Base-by-base conservation (phyloP, 176 grass and related monocot genomes). In the Bonia amplexicaulis region DNA sequence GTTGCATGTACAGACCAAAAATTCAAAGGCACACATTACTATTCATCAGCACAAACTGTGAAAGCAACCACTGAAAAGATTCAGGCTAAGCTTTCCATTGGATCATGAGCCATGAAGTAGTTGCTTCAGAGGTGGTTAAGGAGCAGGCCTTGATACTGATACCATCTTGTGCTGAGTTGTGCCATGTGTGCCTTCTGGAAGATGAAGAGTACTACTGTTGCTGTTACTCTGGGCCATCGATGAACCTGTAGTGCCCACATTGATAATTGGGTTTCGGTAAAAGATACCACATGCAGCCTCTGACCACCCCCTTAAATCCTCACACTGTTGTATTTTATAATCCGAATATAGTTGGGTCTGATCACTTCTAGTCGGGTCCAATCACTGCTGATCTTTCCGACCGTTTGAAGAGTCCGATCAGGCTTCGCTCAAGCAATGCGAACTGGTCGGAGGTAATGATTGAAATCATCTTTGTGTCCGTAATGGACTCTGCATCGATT, bases 251-350 rank as follows among this genome's bases (percentile, higher is more conserved):
- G 47, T 58, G 59, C 10, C 7, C 59, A 85, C 87, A 89, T 52
- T 80, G 49, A 80, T 59, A 47, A 33, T 22, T n/a, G 3, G 66
- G 26, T 59, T 69, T 25, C 51, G 19, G 66, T 51, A 29, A 80
- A 61, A 58, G 66, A 45, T 57, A 87, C 82, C 88, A 85, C 88
- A 89, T 89, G 82, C n/a, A 41, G 62, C 16, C 69, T 74, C 55
- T 55, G 74, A 78, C 55, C 57, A 37, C 5, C n/a, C 68, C 13
- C 9, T 85, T 74, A 69, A 85, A 61, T 61, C 76, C 11, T 49
- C 69, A 1, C 3, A 37, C 35, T 37, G 5, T 37, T 37, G 35
- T 37, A 37, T 37, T 37, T 37, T 37, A 5, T 37, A 5, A 37
- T 37, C 35, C 35, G 5, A 37, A 37, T 37, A 37, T 37, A 0